phyloP scores from a whole-genome alignment of 306 rosid genomes.

The Casuarina cunninghamiana region DNA sequence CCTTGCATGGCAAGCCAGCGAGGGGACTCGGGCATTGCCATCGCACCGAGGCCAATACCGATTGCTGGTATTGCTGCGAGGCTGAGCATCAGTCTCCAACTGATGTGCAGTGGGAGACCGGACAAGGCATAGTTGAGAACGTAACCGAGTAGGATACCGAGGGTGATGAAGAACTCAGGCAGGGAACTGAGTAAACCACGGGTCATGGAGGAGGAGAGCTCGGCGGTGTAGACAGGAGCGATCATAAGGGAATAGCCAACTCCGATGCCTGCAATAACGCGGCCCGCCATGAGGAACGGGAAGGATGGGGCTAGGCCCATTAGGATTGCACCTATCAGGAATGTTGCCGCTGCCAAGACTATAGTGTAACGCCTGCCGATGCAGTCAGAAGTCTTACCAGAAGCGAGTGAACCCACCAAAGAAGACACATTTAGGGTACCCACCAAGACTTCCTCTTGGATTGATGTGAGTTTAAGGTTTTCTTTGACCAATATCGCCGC shows the following conservation, averaged over 20 bases:
- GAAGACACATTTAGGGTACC: constrained; percentile 72
- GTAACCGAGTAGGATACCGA: constrained; percentile 71
- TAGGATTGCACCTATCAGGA: constrained; percentile 63
- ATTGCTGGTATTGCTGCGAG: constrained; percentile 59
- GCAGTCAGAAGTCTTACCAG: constrained; percentile 67
- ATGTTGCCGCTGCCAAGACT: constrained; percentile 58
- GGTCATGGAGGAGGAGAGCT: constrained; percentile 68
- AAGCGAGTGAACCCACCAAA: constrained; percentile 67
- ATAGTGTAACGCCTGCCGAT: constrained; percentile 80
- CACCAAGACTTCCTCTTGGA: constrained; percentile 69
- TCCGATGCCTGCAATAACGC: constrained; percentile 71
- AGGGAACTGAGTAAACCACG: constrained; percentile 80
- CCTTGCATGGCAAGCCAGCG: constrained; percentile 80
- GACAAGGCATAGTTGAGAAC: constrained; percentile 61
- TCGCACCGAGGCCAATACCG: constrained; percentile 48
- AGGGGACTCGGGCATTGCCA: constrained; percentile 84
- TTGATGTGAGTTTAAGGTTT: constrained; percentile 53
- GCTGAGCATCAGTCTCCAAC: constrained; percentile 86
- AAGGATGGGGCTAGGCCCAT: constrained; percentile 85
- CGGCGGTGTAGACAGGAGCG: constrained; percentile 71
- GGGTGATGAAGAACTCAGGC: constrained; percentile 74
- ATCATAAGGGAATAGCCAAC: constrained; percentile 79
- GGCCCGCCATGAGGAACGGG: constrained; percentile 52
- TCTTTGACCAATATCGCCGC: constrained; percentile 61
- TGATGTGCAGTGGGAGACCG: constrained; percentile 35